Evolutionary conservation across 768 basidiomycete genomes (phyloP), one percentile per base, ranked within the genome.

Genomic region (Mycena belliarum): DNA sequence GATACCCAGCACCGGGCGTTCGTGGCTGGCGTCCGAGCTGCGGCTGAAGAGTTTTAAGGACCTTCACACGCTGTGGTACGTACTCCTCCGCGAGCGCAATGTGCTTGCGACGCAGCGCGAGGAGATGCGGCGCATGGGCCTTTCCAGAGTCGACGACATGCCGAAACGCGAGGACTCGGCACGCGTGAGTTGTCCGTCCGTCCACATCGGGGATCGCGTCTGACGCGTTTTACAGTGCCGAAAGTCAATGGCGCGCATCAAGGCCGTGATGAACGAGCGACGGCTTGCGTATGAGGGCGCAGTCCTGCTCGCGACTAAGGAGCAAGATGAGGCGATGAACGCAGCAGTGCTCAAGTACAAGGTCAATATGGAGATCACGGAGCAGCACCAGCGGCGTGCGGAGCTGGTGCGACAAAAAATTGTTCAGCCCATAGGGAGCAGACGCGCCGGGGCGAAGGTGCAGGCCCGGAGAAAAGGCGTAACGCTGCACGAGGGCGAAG

Each of bases 221-320:
- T 12, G 12, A 32, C 29, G 12, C 29, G 29, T 32, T 32, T 32
- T 48, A 11, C 62, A 97, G 94, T 88, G 87, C 72, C 89, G 91
- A 21, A 96, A 95, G 78, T 88, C 92, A 20, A 96, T 97, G 94
- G 93, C 92, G n/a, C 86, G 93, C 20, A 93, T 98, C 72, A 98
- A 98, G 72, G 86, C 83, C 57, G 86, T 98, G 21, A 77, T 98
- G 47, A 93, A 93, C 68, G 95, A 98, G 69, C 87, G 97, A 33
- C 82, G 95, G 43, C 70, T 93, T 23, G 93, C 92, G 10, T 90
- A 93, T 60, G 84, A 91, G 60, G 84, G 88, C 12, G 92, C 92
- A 10, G 50, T 79, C 28, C 67, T 75, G 60, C 70, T 84, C 20
- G 73, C 73, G 0, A 73, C 77, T 40, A 69, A 73, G 47, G 72